Evolutionary conservation across 1,284 basidiomycete species (phyloP), one percentile per base, ranked within the genome.

Genomic region (Neotropicomus parvogracilis): DNA sequence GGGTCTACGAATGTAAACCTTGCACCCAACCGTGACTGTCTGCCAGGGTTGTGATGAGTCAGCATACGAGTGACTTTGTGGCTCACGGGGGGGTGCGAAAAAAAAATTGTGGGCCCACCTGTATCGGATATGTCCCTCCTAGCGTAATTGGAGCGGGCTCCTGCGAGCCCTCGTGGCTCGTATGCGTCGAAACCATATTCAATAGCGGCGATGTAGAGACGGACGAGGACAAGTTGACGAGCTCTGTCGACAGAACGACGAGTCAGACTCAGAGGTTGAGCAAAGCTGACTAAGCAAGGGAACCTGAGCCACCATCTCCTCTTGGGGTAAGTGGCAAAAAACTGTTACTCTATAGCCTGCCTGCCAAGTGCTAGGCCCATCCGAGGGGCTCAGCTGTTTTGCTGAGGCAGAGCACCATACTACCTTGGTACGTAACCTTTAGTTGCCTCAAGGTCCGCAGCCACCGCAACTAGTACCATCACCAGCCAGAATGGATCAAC

Each of bases 21-120:
- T 95, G 73, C 93, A 95, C 50, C 94, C 94, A 57, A 93, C 88
- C 50, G 83, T 80, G 56, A 97, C 82, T 34, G 83, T 85, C 92
- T 95, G 50, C 42, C 16, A 24, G 8, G 24, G 40, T 40, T 27
- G 54, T 61, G 53, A 63, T 62, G 60, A 56, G 62, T 59, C 62
- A 65, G 63, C 63, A 67, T 34, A n/a, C 19, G 20, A 16, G 20
- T 29, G 45, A 35, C 54, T 50, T 49, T 44, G 52, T 53, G 53
- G 47, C 52, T 29, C 16, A 14, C 35, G 34, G 34, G 48, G 48
- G 62, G 53, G 61, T 40, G 49, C 51, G 52, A 39, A 44, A 54
- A 40, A 41, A 40, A 24, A 26, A 37, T 27, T 10, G 34, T 8
- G 31, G 44, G 67, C 80, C 66, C 63, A 86, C 89, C 61, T 87